Evolutionary conservation across 106 monocot species (phyloP), one percentile per base, ranked within the genome.

Genomic region (Allium sativum): DNA sequence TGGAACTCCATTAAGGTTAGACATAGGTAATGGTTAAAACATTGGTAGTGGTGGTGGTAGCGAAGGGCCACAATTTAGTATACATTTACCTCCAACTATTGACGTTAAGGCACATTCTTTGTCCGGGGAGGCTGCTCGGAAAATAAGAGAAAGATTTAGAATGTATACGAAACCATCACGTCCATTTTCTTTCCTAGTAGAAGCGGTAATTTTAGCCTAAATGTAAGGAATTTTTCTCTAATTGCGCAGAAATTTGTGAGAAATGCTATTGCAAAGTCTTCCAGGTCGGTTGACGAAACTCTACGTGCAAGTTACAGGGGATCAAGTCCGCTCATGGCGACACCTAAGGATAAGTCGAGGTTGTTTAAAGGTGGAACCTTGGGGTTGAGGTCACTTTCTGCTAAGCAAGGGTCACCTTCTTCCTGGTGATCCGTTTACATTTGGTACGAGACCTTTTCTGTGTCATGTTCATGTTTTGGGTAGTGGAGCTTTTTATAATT

Each of bases 161-260:
- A 76, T 85, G 76, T 84, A 75, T 61, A 75, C 52, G 67, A 98
- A 88, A 69, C 96, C 96, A 8, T 90, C 95, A 12, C 53, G 91
- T 70, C 96, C 84, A 21, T 31, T 31, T 31, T 31, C 31, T 98
- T 87, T 10, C 84, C 91, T 1, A 64, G 76, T 12, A 82, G 96
- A 65, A 70, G 91, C n/a, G 84, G 82, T 0, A 98, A 91, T 70
- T 75, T 75, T 2, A 91, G 87, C 63, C 96, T 91, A 7, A 79
- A 58, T 63, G 74, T 74, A 2, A 56, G 96, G 59, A 91, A 74
- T 6, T 78, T 98, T 51, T 98, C 96, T 3, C 87, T 87, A 4
- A 91, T 91, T 62, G 96, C 96, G 0, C 91, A 91, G 73, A 98
- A 88, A 62, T 91, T 98, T 78, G 70, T 88, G 61, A 84, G 96